Base-by-base conservation (phyloP, 2,329 filamentous ascomycete species). In the Monosporascus sp. region DNA sequence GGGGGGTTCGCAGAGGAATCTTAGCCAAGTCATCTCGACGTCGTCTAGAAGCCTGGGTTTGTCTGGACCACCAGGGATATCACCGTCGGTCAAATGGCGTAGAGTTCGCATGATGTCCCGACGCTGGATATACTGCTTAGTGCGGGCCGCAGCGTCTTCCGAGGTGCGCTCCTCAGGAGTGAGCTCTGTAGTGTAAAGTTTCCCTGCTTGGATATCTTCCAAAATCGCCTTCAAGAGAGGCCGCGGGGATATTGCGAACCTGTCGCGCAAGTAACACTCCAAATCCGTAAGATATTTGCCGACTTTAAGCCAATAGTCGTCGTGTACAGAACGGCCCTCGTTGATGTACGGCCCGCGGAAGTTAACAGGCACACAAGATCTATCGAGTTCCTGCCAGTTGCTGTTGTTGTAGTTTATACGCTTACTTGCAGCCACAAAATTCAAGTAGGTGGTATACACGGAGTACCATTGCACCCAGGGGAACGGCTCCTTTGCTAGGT, bases 271-370 rank as follows among this genome's bases (percentile, higher is more conserved):
- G 46, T 54, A 50, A 7, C 22, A 38, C 44, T 50, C 57, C 22
- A 63, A 48, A 7, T 57, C 55, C n/a, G 57, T 59, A 52, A 72
- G 67, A 53, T 65, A 55, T 15, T 52, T 54, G 28, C 66, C 67
- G 15, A 67, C 59, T 49, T 51, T 59, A 8, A 67, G 46, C 66
- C 65, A 68, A 48, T 69, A 44, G 52, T 68, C 53, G 24, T 65
- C 66, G 55, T 65, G 63, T 31, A 64, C 52, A 26, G 62, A 57
- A 17, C 65, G 56, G 17, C 62, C 60, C 37, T 54, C 50, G 46
- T 66, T 63, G n/a, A 58, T 55, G 40, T 60, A 61, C 9, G 69
- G 69, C 1, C 69, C 69, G 17, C 55, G 53, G 48, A 63, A 68
- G 55, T 70, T 70, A 14, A 43, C 24, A 24, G 61, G 68, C 14